Conservation (phyloP, 2,329 filamentous ascomycete genomes). For the Calycina marina region DNA sequence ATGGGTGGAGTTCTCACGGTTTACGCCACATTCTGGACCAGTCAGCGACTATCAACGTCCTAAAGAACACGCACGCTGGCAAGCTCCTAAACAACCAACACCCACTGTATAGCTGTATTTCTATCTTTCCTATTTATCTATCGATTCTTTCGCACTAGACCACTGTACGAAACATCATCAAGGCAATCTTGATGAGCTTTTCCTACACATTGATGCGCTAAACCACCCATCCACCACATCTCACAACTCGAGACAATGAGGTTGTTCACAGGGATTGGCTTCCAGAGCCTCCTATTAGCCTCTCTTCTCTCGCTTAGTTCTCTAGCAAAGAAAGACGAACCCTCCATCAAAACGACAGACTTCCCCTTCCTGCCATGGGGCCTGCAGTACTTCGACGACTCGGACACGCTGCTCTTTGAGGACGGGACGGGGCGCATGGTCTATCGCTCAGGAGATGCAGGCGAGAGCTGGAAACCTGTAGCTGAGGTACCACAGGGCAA, state of each 20-base stretch:
- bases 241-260: constrained; percentile 21
- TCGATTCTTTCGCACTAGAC: no score
- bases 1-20: no score
- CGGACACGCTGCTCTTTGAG: constrained; percentile 64
- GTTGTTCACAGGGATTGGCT: constrained; percentile 20
- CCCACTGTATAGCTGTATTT: no score
- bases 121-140: no score
- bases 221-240: constrained; percentile 2
- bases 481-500: constrained; percentile 48
- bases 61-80: no score
- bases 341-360: constrained; percentile 46
- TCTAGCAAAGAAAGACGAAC: constrained; percentile 28
- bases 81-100: no score
- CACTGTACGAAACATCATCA: no score
- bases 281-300: constrained; percentile 16
- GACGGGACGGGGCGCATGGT: constrained; percentile 50
- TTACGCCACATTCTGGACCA: no score
- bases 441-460: constrained; percentile 69
- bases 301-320: constrained; percentile 15
- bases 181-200: constrained; percentile 11
- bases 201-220: constrained; percentile 20
- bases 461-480: constrained; percentile 58
- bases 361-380: constrained; percentile 54
- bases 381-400: constrained; percentile 84
- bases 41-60: no score